A percentile compares a stretch with the other conserved stretches of the same genome.
Conservation (phyloP, 106 monocot genomes). For the Acanthochlamys bracteata region DNA sequence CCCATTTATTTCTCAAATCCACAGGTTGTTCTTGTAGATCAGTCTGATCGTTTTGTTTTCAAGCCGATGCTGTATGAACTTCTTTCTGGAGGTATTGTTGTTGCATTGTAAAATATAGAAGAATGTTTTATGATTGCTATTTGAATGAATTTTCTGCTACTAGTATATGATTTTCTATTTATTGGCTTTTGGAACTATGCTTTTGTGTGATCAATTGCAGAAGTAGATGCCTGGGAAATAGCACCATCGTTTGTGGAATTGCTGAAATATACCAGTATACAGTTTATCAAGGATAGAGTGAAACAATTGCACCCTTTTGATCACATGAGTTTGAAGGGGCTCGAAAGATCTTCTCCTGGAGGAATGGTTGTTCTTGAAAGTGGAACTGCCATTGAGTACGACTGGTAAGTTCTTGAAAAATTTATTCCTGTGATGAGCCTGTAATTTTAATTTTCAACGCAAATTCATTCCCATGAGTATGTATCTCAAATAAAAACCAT, state of each 20-base stretch:
- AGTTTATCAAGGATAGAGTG: constrained; percentile 79
- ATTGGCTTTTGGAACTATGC: no score
- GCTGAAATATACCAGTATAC: constrained; percentile 61
- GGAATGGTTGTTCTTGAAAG: constrained; percentile 90
- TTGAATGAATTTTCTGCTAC: background rate
- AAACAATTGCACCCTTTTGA: constrained; percentile 67
- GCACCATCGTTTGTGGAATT: constrained; percentile 82
- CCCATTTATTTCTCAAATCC: background rate
- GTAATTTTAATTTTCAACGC: no score
- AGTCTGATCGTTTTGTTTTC: constrained; percentile 93
- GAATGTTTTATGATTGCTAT: no score
- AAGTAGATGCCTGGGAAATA: constrained; percentile 97
- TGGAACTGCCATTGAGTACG: constrained; percentile 76
- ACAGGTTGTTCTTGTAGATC: constrained; percentile 89
- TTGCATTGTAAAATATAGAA: no score
- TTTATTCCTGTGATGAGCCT: no score
- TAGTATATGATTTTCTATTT: background rate
- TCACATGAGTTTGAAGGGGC: constrained; percentile 28
- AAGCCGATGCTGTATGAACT: constrained; percentile 97
- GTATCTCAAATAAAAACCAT: no score
- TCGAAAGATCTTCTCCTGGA: constrained; percentile 27
- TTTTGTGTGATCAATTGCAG: constrained; percentile 25
- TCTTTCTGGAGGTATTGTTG: constrained; percentile 88
- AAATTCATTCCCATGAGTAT: no score
- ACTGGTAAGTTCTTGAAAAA: no score